Evolutionary conservation across 2,329 filamentous ascomycete species (phyloP), one percentile per base, ranked within the genome.

Genomic region (Pseudogymnoascus sp.): DNA sequence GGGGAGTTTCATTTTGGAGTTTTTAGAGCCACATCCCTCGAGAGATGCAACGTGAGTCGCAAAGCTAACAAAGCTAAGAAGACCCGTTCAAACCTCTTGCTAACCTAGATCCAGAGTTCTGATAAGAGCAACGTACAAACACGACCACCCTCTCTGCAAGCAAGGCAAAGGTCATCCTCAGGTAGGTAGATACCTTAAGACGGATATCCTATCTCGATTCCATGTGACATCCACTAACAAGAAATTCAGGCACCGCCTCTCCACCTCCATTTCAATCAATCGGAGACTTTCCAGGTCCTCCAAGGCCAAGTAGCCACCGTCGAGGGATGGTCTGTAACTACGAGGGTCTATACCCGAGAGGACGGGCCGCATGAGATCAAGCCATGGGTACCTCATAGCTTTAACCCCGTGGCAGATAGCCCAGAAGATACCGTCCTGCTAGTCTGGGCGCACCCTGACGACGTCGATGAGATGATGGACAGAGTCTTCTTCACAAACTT

Each of bases 231-330:
- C n/a, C n/a, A n/a, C n/a, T n/a, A n/a, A n/a, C n/a, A n/a, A n/a
- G n/a, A n/a, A n/a, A n/a, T n/a, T n/a, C 31, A 47, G 23, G 16
- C 40, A 16, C 61, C 61, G 18, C 61, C 61, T n/a, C 26, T 47
- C 2, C 61, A 62, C 47, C 37, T 62, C 23, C 61, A 62, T 37
- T 62, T 62, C 21, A 31, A 14, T 4, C 61, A 62, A 8, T 62
- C 61, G 1, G 61, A 62, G 11, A 47, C 5, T 29, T 62, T 51
- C 40, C 18, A 47, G 61, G 40, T 51, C 11, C 61, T 62, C 37
- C 23, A 29, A n/a, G n/a, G n/a, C n/a, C n/a, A n/a, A n/a, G n/a
- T n/a, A n/a, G n/a, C n/a, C n/a, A n/a, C n/a, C n/a, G n/a, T n/a
- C n/a, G n/a, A n/a, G n/a, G n/a, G n/a, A n/a, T n/a, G n/a, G n/a